phyloP scores from a whole-genome alignment of 495 filamentous ascomycete genomes.

The Podospora conica region DNA sequence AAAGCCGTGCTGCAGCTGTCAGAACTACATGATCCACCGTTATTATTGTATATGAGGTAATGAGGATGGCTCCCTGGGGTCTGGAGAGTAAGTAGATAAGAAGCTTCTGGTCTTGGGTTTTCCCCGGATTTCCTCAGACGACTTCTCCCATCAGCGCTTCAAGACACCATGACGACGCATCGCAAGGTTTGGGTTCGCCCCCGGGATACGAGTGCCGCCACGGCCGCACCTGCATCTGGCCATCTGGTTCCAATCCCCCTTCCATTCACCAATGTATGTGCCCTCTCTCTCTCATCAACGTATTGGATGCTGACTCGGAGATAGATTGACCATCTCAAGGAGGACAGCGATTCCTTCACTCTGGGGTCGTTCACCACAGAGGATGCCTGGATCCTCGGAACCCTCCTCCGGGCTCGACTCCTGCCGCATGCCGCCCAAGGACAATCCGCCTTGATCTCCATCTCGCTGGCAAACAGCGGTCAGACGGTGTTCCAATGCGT shows the following conservation, averaged over 20 bases:
- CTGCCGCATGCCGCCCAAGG: conserved; percentile 39
- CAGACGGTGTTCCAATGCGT: conserved; percentile 48
- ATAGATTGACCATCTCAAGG: conserved; percentile 6
- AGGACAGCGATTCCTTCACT: conserved; percentile 31
- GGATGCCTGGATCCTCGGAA: conserved; percentile 63
- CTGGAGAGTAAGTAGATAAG: not conserved
- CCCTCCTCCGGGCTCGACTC: conserved; percentile 55
- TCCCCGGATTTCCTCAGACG: not conserved
- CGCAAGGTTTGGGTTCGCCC: not conserved
- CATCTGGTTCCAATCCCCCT: not conserved
- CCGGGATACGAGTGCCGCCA: not conserved
- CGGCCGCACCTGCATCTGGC: not conserved
- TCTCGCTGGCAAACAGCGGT: conserved; percentile 50
- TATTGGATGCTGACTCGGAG: not conserved
- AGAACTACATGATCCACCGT: not conserved
- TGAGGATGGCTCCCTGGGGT: not conserved
- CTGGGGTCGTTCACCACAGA: conserved; percentile 58
- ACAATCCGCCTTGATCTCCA: conserved; percentile 57
- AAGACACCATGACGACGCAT: not conserved
- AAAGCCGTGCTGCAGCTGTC: not conserved
- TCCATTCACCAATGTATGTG: not conserved
- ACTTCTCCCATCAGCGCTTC: no score
- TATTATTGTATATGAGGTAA: no score
- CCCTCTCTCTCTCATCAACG: not conserved
- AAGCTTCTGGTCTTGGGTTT: not conserved